These are phyloP conservation scores for Candida gigantensis DNA, from an alignment of 1,139 yeast species.

Conservation along the genomic window DNA sequence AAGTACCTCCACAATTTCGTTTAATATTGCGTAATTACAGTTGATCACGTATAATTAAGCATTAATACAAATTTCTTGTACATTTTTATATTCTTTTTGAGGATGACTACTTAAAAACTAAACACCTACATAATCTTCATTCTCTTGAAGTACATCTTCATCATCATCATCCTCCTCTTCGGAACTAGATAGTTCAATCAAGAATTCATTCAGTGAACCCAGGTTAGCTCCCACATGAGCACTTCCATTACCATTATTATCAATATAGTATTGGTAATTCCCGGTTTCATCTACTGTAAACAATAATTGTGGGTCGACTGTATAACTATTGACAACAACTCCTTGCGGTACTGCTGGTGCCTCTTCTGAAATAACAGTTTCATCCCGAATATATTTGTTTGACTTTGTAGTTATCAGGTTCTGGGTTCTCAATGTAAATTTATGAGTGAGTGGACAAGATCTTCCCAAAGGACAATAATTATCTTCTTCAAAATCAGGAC, in stretches of 20 bases:
- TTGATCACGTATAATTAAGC: no score
- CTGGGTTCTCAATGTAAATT: constrained; percentile 32
- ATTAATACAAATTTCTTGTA: background rate
- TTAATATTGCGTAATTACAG: no score
- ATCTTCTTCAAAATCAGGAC: constrained; percentile 70
- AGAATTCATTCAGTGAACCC: constrained; percentile 20
- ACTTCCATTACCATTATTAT: constrained; percentile 14
- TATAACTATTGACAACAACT: constrained; percentile 34
- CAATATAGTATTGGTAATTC: constrained; percentile 32
- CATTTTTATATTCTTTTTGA: background rate
- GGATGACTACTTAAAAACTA: constrained; percentile 1
- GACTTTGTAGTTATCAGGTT: constrained; percentile 23
- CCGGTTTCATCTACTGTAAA: constrained; percentile 24
- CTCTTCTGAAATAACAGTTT: constrained; percentile 26
- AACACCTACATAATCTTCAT: constrained; percentile 17
- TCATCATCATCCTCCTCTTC: constrained; percentile 18
- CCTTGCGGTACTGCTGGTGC: constrained; percentile 18
- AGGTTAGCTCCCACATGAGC: constrained; percentile 10
- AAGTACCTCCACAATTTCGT: no score
- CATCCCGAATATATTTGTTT: constrained; percentile 18
- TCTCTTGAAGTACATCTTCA: constrained; percentile 16
- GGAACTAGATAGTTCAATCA: constrained; percentile 21
- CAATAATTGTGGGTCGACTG: constrained; percentile 31
- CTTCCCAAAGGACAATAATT: constrained; percentile 56
- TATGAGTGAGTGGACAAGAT: constrained; percentile 53